phyloP scores from a whole-genome alignment of 148 eudicot species.

The Fagopyrum tataricum region DNA sequence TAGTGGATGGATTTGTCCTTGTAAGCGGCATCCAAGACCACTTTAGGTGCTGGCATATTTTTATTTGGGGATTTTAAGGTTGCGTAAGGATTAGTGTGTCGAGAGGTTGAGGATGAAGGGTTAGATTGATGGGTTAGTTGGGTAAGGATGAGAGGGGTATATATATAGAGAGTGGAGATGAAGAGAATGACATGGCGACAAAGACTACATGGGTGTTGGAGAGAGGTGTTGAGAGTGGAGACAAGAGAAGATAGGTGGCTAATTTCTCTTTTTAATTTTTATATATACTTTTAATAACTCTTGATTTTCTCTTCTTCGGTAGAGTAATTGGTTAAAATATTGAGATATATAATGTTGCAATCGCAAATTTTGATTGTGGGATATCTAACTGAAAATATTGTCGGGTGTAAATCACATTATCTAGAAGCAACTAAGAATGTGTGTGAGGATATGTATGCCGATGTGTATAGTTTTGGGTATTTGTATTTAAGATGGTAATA shows the following conservation, averaged over 20 bases:
- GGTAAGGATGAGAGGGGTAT: constrained; percentile 6
- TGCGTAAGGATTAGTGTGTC: background rate
- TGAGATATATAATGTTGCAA: too few relatives aligned
- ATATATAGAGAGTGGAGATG: background rate
- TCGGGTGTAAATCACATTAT: too few relatives aligned
- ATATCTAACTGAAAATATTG: too few relatives aligned
- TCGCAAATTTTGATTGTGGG: too few relatives aligned
- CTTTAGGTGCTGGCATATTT: constrained; percentile 4
- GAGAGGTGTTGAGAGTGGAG: constrained; percentile 6
- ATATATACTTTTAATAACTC: background rate
- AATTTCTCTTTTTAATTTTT: background rate
- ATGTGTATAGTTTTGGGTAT: too few relatives aligned
- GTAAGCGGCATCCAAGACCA: constrained; percentile 2
- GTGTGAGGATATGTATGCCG: too few relatives aligned
- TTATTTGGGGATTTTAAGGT: background rate
- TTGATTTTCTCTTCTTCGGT: background rate
- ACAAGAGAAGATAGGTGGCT: constrained; percentile 13
- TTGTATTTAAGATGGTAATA: too few relatives aligned
- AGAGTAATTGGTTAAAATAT: too few relatives aligned
- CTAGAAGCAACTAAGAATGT: too few relatives aligned
- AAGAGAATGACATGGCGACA: background rate
- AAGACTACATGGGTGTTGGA: background rate
- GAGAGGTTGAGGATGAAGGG: background rate
- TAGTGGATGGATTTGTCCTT: constrained; percentile 11
- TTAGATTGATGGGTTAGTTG: background rate